Percentiles rank a stretch among this genome's conserved stretches.
Evolutionary conservation across 306 rosid genomes (phyloP).

Genomic region (Vicia faba): DNA sequence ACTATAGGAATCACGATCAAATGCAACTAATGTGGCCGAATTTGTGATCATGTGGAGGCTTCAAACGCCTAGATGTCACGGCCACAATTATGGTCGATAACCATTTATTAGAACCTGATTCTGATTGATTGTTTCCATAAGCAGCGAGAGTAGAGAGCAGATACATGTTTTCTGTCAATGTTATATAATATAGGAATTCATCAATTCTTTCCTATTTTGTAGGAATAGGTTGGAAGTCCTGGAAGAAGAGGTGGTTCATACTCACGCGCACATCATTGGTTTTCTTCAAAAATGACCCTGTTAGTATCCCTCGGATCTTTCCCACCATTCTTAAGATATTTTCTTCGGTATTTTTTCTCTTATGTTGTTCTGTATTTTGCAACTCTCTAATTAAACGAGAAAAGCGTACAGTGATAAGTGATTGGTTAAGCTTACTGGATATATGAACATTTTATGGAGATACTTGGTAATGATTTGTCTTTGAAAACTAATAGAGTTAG

Average conservation of each 20-base stretch:
- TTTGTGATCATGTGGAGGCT: too few relatives aligned
- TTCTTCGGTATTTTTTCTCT: slow-evolving; percentile 5
- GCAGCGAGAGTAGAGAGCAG: not conserved
- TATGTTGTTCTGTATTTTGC: slow-evolving; percentile 19
- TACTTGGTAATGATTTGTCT: slow-evolving; percentile 23
- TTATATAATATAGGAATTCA: slow-evolving; percentile 12
- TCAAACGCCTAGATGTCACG: not conserved
- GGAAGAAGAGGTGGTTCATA: slow-evolving; percentile 99
- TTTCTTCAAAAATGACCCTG: slow-evolving; percentile 96
- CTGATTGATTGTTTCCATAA: not conserved
- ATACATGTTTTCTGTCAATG: slow-evolving; percentile 10
- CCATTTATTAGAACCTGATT: not conserved
- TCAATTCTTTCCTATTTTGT: slow-evolving; percentile 40
- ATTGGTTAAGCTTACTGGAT: slow-evolving; percentile 8
- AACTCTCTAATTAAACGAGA: slow-evolving; percentile 1
- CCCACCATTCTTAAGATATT: slow-evolving; percentile 17
- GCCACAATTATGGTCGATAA: not conserved
- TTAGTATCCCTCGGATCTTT: slow-evolving; percentile 55
- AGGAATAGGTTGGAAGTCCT: slow-evolving; percentile 99
- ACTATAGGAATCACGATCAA: not conserved
- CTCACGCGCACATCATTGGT: slow-evolving; percentile 92
- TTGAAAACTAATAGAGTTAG: not conserved
- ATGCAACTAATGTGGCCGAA: not conserved
- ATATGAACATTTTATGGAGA: slow-evolving; percentile 28
- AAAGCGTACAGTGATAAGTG: not conserved